phyloP scores from a whole-genome alignment of 208 protist species.

The Acanthamoeba sp. region DNA sequence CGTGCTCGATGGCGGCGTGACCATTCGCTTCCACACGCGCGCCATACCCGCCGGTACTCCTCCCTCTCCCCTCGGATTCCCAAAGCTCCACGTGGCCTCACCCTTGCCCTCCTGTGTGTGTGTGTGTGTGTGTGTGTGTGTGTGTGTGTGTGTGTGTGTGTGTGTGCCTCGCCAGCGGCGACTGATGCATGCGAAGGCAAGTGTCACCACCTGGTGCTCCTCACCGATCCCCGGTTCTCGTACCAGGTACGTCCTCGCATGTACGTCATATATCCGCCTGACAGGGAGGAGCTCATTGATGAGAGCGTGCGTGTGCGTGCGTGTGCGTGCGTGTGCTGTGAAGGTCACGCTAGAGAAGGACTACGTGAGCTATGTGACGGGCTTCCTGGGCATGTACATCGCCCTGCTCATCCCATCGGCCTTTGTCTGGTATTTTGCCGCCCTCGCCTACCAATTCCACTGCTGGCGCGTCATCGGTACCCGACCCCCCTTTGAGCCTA shows the following conservation, averaged over 20 bases:
- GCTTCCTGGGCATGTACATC: background rate
- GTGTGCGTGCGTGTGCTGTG: background rate
- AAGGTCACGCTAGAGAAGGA: slow-evolving; percentile 11
- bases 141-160: too few relatives aligned
- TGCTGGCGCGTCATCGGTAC: slow-evolving; percentile 31
- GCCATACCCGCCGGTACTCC: background rate
- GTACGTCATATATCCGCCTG: background rate
- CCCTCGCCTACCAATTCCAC: slow-evolving; percentile 31
- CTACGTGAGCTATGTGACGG: slow-evolving; percentile 6
- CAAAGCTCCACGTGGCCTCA: background rate
- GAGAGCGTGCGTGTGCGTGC: background rate
- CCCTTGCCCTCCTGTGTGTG: too few relatives aligned
- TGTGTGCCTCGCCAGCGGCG: background rate
- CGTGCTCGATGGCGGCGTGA: background rate
- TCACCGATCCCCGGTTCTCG: slow-evolving; percentile 22
- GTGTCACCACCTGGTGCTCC: background rate
- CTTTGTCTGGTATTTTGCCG: slow-evolving; percentile 39
- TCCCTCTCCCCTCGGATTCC: background rate
- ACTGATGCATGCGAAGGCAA: background rate
- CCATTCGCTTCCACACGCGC: background rate
- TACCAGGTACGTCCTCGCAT: background rate
- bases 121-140: too few relatives aligned
- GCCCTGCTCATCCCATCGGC: background rate
- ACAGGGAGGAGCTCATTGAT: background rate
- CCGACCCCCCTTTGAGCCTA: background rate